phyloP scores from a whole-genome alignment of 345 rosid species.

The Turnera subulata region DNA sequence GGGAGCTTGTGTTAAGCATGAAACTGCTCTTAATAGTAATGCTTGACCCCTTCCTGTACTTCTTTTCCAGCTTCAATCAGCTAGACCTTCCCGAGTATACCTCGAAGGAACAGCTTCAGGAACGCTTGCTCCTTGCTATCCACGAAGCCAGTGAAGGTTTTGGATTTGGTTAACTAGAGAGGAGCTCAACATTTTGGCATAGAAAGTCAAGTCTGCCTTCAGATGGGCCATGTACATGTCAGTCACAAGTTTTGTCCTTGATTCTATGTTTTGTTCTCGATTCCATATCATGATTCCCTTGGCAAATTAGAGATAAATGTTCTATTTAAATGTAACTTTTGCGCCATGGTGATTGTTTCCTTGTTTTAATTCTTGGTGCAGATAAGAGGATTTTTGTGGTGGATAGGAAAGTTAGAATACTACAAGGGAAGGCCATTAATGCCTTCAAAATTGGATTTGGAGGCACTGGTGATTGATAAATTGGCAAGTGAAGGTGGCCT shows the following conservation, averaged over 20 bases:
- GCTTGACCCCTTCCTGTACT: background rate
- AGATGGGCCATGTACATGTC: conserved; percentile 32
- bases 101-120: conserved; percentile 75
- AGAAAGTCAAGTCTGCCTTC: conserved; percentile 12
- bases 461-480: background rate
- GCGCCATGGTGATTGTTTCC: background rate
- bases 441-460: background rate
- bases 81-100: conserved; percentile 91
- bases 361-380: background rate
- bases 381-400: conserved; percentile 12
- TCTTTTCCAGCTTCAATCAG: conserved; percentile 76
- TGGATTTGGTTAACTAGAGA: conserved; percentile 65
- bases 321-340: too few relatives aligned
- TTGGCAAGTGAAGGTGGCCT: background rate
- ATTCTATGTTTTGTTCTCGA: background rate
- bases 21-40: background rate
- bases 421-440: background rate
- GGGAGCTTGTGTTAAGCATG: background rate
- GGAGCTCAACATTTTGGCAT: background rate
- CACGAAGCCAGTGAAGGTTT: conserved; percentile 97
- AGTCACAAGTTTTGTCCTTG: conserved; percentile 9
- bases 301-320: background rate
- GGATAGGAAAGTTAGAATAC: conserved; percentile 19
- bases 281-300: background rate
- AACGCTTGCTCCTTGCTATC: conserved; percentile 84